A percentile compares a stretch with the other conserved stretches of the same genome.
Conservation (phyloP, 2,329 filamentous ascomycete genomes). For the Periconia sp. region DNA sequence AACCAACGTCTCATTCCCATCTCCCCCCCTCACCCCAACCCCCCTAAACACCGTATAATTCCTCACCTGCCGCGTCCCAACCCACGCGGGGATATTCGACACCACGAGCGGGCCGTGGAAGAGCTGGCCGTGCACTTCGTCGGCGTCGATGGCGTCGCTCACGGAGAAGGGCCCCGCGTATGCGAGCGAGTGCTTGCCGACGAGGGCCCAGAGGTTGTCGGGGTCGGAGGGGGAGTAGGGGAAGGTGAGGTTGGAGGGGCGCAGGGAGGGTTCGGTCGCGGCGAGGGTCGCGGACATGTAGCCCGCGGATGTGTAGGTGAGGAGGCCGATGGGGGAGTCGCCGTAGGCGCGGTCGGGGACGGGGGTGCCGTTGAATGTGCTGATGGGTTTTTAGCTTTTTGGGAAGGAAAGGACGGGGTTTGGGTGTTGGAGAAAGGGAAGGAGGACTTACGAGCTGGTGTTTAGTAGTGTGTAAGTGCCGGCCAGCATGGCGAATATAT, state of each 20-base stretch:
- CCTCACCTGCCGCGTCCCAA: constrained; percentile 18
- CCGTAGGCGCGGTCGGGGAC: constrained; percentile 27
- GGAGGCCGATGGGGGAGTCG: constrained; percentile 22
- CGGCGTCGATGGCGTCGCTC: constrained; percentile 17
- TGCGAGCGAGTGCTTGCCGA: constrained; percentile 30
- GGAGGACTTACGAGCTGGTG: constrained; percentile 16
- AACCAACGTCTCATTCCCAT: constrained; percentile 17
- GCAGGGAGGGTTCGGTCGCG: constrained; percentile 23
- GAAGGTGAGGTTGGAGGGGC: constrained; percentile 22
- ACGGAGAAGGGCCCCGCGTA: constrained; percentile 27
- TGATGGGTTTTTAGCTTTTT: background rate
- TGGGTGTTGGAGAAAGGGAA: background rate
- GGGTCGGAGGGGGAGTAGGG: constrained; percentile 21
- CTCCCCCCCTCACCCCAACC: background rate
- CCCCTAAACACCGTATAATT: constrained; percentile 25
- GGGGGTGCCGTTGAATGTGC: constrained; percentile 18
- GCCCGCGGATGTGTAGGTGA: constrained; percentile 27
- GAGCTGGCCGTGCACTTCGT: constrained; percentile 20
- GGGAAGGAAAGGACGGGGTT: background rate
- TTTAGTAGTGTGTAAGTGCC: constrained; percentile 29
- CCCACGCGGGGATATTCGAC: constrained; percentile 29
- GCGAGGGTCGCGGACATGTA: constrained; percentile 33
- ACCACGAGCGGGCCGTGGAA: constrained; percentile 30
- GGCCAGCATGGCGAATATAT: constrained; percentile 21
- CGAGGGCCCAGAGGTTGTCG: constrained; percentile 30